These are phyloP conservation scores for Kodamaea sp. DNA, from an alignment of 1,139 yeast species.

Conservation along the genomic window DNA sequence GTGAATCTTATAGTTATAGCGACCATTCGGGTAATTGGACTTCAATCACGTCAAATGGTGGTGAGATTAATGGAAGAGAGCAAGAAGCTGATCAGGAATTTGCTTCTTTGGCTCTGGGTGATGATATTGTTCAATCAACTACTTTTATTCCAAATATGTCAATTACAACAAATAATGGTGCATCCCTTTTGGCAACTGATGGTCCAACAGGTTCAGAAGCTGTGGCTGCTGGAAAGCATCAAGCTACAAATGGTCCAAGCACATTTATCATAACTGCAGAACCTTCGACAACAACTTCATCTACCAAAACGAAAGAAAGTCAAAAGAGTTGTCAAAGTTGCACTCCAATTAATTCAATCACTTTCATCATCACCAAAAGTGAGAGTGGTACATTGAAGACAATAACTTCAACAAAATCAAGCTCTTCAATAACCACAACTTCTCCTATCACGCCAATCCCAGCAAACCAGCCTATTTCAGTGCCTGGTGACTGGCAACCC, in stretches of 20 bases:
- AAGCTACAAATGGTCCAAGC: slow-evolving; percentile 1
- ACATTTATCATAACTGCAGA: slow-evolving; percentile 10
- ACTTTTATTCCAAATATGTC: slow-evolving; percentile 6
- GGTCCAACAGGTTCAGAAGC: slow-evolving; percentile 11
- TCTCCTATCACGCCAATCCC: too few relatives aligned
- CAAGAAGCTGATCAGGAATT: slow-evolving; percentile 50
- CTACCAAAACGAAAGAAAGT: neutral
- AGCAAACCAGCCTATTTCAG: neutral
- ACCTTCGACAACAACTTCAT: slow-evolving; percentile 4
- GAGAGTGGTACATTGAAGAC: neutral
- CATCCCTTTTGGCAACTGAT: slow-evolving; percentile 12
- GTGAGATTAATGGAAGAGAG: slow-evolving; percentile 60
- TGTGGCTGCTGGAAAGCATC: slow-evolving; percentile 6
- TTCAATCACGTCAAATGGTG: slow-evolving; percentile 63
- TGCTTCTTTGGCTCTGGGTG: slow-evolving; percentile 25
- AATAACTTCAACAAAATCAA: too few relatives aligned
- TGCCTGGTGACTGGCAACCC: slow-evolving; percentile 1
- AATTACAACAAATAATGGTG: slow-evolving; percentile 4
- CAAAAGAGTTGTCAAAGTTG: neutral
- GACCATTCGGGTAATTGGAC: slow-evolving; percentile 66
- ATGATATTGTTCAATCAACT: slow-evolving; percentile 3
- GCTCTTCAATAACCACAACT: too few relatives aligned
- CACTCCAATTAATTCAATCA: slow-evolving; percentile 1
- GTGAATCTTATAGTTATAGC: slow-evolving; percentile 60
- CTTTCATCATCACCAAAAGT: neutral